phyloP scores from a whole-genome alignment of 1,139 yeast species.

The Candida dubliniensis region DNA sequence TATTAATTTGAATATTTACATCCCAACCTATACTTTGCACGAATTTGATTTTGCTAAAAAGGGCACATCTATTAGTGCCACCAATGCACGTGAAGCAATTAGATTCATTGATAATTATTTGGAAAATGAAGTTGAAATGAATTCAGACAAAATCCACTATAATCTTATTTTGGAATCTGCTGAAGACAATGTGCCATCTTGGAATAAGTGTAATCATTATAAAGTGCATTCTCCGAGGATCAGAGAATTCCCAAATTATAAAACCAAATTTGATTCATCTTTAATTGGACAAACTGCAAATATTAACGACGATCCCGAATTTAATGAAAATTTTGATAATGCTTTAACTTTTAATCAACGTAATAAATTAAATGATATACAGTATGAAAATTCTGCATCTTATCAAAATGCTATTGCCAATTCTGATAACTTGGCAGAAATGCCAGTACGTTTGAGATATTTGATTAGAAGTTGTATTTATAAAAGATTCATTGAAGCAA shows the following conservation, averaged over 20 bases:
- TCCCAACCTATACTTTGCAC: constrained; percentile 57
- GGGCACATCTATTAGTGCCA: constrained; percentile 54
- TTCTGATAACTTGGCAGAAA: constrained; percentile 38
- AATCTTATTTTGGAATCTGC: constrained; percentile 35
- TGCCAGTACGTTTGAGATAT: constrained; percentile 50
- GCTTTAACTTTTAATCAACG: constrained; percentile 12
- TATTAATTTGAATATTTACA: constrained; percentile 31
- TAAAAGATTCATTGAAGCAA: constrained; percentile 40
- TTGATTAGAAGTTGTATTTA: constrained; percentile 53
- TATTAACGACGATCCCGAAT: constrained; percentile 6
- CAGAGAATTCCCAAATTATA: constrained; percentile 48
- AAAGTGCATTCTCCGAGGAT: constrained; percentile 45
- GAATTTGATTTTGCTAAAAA: constrained; percentile 57
- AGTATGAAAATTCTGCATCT: constrained; percentile 34
- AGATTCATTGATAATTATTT: constrained; percentile 49
- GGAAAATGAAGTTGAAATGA: constrained; percentile 15
- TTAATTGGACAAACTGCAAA: constrained; percentile 19
- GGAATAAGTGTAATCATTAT: constrained; percentile 49
- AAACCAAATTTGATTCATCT: constrained; percentile 36
- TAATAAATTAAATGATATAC: constrained; percentile 27
- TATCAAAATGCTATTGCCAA: constrained; percentile 28
- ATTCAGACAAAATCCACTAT: constrained; percentile 19
- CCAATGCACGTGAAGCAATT: constrained; percentile 58
- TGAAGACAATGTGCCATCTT: constrained; percentile 46
- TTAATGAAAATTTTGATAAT: constrained; percentile 11